Percentiles rank a stretch among this genome's conserved stretches.
phyloP scores from a whole-genome alignment of 352 stramenopile genomes.

The Achlya hypogyna region DNA sequence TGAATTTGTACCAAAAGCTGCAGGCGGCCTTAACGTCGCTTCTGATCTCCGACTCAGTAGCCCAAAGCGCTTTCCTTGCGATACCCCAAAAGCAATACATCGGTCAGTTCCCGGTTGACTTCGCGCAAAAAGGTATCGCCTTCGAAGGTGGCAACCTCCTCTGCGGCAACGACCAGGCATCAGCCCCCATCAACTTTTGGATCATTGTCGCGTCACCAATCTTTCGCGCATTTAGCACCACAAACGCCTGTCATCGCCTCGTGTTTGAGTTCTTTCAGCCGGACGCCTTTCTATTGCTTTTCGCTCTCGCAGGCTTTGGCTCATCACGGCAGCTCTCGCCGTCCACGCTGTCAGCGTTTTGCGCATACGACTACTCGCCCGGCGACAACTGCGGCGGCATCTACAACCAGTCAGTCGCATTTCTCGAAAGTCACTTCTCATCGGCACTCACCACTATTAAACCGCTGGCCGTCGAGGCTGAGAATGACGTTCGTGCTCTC shows the following conservation, averaged over 20 bases:
- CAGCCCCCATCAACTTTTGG: not conserved
- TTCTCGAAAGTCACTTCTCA: not conserved
- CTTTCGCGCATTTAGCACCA: not conserved
- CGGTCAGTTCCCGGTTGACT: not conserved
- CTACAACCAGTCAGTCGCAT: not conserved
- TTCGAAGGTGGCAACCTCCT: conserved; percentile 6
- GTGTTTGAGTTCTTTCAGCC: not conserved
- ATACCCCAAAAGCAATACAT: conserved; percentile 1
- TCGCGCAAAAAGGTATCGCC: not conserved
- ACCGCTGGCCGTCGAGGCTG: not conserved
- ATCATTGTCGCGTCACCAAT: not conserved
- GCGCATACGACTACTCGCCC: not conserved
- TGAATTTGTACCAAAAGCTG: not conserved
- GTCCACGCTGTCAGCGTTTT: not conserved
- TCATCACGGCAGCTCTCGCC: not conserved
- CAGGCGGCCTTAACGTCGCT: not conserved
- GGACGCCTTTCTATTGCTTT: not conserved
- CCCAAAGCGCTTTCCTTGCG: not conserved
- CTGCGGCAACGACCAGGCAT: conserved; percentile 1
- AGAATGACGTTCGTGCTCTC: not conserved
- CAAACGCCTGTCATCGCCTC: not conserved
- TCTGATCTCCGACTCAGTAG: not conserved
- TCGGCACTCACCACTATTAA: not conserved
- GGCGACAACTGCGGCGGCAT: not conserved
- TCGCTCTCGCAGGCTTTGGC: not conserved